Conservation (phyloP, 495 filamentous ascomycete species). For the Podospora australis region DNA sequence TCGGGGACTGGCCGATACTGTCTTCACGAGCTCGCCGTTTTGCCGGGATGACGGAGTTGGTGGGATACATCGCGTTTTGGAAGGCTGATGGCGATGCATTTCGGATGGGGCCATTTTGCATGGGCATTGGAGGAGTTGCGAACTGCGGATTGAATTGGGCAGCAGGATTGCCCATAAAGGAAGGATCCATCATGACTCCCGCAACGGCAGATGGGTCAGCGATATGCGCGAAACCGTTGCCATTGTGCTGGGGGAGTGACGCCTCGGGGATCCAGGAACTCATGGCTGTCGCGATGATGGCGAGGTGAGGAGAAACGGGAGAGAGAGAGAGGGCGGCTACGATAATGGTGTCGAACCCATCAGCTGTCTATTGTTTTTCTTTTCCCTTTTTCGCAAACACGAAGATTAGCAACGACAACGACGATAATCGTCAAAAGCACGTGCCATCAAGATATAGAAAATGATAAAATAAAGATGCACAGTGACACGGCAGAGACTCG, state of each 20-base stretch:
- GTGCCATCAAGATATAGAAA: constrained; percentile 25
- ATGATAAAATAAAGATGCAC: constrained; percentile 30
- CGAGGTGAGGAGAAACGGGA: background rate
- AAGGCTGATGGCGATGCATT: constrained; percentile 77
- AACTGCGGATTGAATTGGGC: constrained; percentile 49
- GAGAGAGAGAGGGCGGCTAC: constrained; percentile 19
- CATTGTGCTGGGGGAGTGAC: constrained; percentile 68
- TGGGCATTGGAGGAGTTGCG: constrained; percentile 56
- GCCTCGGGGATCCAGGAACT: constrained; percentile 81
- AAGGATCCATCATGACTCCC: constrained; percentile 50
- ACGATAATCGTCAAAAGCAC: constrained; percentile 25
- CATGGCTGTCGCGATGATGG: constrained; percentile 48
- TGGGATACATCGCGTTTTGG: constrained; percentile 62
- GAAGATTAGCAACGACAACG: constrained; percentile 45
- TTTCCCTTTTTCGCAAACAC: no score
- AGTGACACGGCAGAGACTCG: constrained; percentile 37
- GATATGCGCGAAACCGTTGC: constrained; percentile 66
- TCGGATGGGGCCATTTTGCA: constrained; percentile 79
- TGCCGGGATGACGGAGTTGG: constrained; percentile 76
- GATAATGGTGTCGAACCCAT: constrained; percentile 36
- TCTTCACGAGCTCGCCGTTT: constrained; percentile 87
- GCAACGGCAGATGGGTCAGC: constrained; percentile 45
- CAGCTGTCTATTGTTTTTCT: no score
- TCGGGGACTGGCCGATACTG: constrained; percentile 73
- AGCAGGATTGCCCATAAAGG: constrained; percentile 46